Base-by-base conservation (phyloP, 768 basidiomycete species). In the Rhodotorula kratochvilovae region DNA sequence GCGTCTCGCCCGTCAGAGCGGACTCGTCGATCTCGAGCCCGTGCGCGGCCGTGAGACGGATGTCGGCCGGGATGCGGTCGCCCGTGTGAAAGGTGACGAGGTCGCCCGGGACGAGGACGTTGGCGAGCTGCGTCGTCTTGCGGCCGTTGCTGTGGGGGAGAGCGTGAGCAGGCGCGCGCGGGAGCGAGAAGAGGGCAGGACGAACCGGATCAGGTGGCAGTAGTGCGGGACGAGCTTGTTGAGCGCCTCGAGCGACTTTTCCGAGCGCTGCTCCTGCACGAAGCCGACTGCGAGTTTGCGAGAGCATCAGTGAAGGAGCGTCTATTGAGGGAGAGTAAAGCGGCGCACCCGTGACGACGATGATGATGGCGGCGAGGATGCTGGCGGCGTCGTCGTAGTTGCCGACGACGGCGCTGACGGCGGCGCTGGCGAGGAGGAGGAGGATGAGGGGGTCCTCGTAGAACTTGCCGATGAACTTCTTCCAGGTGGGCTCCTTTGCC, bases 141-240 rank as follows among this genome's bases (percentile, higher is more conserved):
- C 86, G 85, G 39, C 86, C 86, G 81, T 88, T 89, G 23, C 80
- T 84, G 72, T 5, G 25, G 6, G n/a, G 5, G 27, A 13, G 27
- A n/a, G 25, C 12, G 48, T 50, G 25, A 50, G 51, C 23, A 16
- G 8, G 31, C 19, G 8, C 2, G 21, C 17, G 33, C 25, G 3
- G 5, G 21, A 25, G 8, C 1, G 54, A 15, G 54, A 3, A 23
- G 33, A 15, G 58, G 35, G 8, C 8, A 60, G 27, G 27, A 69
- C 80, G 31, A 69, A 83, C 81, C 93, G 89, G 64, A 90, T 84
- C 71, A 96, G 87, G 78, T 94, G 92, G 79, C 92, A 95, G 79
- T 95, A 92, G 80, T 98, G 94, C 0, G 94, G 94, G 31, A 98
- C 94, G 53, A 98, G 89, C 80, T 94, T 96, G 83, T 93, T 96